Conservation (phyloP, 2,329 filamentous ascomycete species). For the Fusarium sp. region DNA sequence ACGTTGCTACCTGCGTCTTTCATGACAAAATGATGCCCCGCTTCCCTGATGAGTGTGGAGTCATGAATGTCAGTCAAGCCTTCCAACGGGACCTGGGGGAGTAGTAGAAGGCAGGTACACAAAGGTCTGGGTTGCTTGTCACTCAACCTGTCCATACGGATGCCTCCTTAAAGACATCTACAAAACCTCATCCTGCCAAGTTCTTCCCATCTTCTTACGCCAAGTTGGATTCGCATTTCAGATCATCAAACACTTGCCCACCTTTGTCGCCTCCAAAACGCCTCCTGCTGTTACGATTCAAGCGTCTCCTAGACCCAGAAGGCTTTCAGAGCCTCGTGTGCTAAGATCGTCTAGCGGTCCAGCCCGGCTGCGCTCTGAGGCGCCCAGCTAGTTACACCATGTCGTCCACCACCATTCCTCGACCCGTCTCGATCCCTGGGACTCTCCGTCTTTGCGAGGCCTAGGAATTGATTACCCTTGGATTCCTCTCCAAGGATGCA, state of each 20-base stretch:
- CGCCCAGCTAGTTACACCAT: conserved; percentile 24
- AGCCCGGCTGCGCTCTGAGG: conserved; percentile 18
- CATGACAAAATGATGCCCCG: neutral
- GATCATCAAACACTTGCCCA: neutral
- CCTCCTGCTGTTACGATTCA: conserved; percentile 17
- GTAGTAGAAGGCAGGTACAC: neutral
- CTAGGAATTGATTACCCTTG: neutral
- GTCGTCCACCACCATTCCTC: conserved; percentile 29
- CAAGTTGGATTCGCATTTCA: neutral
- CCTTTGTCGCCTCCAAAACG: neutral
- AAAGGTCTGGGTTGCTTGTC: neutral
- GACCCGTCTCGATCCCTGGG: conserved; percentile 21
- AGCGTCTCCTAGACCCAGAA: conserved; percentile 7
- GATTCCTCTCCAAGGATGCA: neutral
- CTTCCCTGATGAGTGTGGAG: neutral
- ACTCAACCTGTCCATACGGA: neutral
- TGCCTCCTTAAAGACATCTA: neutral
- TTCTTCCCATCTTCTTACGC: neutral
- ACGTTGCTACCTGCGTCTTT: neutral
- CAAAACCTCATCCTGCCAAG: neutral
- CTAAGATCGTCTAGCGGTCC: conserved; percentile 8
- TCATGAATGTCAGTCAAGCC: conserved; percentile 10
- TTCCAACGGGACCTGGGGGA: neutral
- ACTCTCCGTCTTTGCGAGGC: neutral
- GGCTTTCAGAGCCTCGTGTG: neutral